Conservation (phyloP, 805 yeast species). For the Blastobotrys peoriensis region DNA sequence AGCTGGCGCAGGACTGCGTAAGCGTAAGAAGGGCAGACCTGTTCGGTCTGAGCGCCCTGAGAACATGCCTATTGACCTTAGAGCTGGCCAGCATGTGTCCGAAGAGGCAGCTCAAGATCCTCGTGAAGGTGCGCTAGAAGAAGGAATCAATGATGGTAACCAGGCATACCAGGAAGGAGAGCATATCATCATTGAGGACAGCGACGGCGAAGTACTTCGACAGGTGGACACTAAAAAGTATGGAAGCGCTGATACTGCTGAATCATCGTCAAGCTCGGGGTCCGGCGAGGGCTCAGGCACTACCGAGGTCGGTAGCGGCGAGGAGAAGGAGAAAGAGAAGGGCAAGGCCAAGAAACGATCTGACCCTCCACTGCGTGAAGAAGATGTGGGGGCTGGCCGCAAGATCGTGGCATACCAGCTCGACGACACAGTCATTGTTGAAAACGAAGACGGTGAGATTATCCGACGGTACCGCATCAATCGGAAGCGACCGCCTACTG, state of each 20-base stretch:
- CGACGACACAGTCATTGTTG: slow-evolving; percentile 73
- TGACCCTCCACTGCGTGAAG: neutral
- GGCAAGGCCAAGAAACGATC: slow-evolving; percentile 1
- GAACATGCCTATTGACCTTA: slow-evolving; percentile 19
- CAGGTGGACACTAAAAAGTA: slow-evolving; percentile 34
- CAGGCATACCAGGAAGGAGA: slow-evolving; percentile 65
- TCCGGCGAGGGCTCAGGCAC: neutral
- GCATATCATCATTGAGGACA: slow-evolving; percentile 70
- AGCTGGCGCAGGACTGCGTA: slow-evolving; percentile 21
- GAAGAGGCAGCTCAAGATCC: slow-evolving; percentile 13
- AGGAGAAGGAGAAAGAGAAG: slow-evolving; percentile 23
- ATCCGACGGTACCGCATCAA: slow-evolving; percentile 75
- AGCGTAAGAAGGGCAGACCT: slow-evolving; percentile 15
- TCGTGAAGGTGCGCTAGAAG: slow-evolving; percentile 19
- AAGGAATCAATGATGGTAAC: slow-evolving; percentile 21
- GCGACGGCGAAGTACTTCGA: slow-evolving; percentile 72
- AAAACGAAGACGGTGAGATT: slow-evolving; percentile 88
- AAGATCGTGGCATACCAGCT: slow-evolving; percentile 66
- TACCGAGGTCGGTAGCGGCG: neutral
- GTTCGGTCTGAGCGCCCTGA: slow-evolving; percentile 20
- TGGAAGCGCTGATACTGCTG: neutral
- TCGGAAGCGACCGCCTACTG: slow-evolving; percentile 36
- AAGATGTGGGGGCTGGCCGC: neutral
- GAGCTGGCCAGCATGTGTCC: slow-evolving; percentile 14
- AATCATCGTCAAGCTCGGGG: neutral